Base-by-base conservation (phyloP, 306 rosid genomes). In the Citrullus amarus region DNA sequence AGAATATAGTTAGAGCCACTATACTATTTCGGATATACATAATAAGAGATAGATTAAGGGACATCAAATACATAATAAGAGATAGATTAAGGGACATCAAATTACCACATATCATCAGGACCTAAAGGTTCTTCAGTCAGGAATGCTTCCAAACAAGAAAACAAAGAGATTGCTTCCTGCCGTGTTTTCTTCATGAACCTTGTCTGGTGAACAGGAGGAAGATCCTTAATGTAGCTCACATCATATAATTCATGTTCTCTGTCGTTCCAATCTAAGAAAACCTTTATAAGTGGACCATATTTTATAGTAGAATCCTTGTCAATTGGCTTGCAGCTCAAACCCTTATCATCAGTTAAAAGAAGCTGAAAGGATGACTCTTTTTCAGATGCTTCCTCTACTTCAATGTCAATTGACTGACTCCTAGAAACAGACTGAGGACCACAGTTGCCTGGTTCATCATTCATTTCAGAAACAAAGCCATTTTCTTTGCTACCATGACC, bases 101-200 rank as follows among this genome's bases (percentile, higher is more conserved):
- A 56, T 81, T 90, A 96, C 99, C 99, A 96, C 99, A 96, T 96
- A 86, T 96, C 99, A 68, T 91, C 97, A 30, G 98, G 98, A 44
- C 99, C 98, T 48, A 96, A 82, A 90, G 99, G 99, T 84, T 96
- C 99, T 90, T 93, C 98, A 53, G 91, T 92, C 82, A 96, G 81
- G 89, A 96, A 96, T 22, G 98, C 97, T 82, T 96, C 99, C 89
- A 96, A 84, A 93, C 99, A 92, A 56, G 97, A 88, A 87, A 96
- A 96, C 82, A 96, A 90, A 81, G 99, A 96, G 75, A 91, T 87
- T 53, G 99, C 91, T 85, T 96, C 99, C 86, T 87, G 99, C 80
- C 84, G 84, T 78, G 98, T 96, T 88, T 92, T 96, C 85, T 93
- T 96, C 69, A 85, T 83, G 87, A 84, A 87, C 56, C 92, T 92